Conservation (phyloP, 345 rosid species). For the Microcos paniculata region DNA sequence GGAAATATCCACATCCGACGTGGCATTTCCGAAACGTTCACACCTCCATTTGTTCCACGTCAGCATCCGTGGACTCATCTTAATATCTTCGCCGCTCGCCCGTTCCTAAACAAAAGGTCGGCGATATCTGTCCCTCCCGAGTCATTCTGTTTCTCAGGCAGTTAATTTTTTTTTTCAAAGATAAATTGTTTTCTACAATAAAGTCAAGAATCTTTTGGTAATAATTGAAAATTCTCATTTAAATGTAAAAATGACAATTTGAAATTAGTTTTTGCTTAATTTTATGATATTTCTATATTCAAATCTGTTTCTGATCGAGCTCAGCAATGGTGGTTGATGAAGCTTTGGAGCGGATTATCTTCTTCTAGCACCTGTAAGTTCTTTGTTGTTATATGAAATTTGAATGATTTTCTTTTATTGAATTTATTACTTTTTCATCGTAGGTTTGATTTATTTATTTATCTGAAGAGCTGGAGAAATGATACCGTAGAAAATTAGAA, state of each 20-base stretch:
- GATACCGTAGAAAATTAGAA: not conserved
- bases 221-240: not conserved
- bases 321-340: constrained; percentile 24
- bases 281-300: constrained; percentile 15
- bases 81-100: constrained; percentile 25
- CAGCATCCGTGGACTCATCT: constrained; percentile 23
- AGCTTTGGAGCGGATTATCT: constrained; percentile 21
- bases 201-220: not conserved
- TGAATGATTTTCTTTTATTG: not conserved
- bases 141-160: constrained; percentile 20
- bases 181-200: constrained; percentile 11
- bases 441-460: not conserved
- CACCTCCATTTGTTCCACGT: constrained; percentile 53
- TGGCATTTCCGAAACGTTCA: constrained; percentile 27
- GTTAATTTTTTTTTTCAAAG: not conserved
- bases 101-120: constrained; percentile 18
- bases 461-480: constrained; percentile 1
- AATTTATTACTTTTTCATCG: not conserved
- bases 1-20: constrained; percentile 32
- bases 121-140: constrained; percentile 21
- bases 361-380: constrained; percentile 21
- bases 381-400: not conserved
- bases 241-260: not conserved
- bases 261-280: not conserved
- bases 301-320: constrained; percentile 17